phyloP scores from a whole-genome alignment of 257 asterid species.

The Agastache rugosa region DNA sequence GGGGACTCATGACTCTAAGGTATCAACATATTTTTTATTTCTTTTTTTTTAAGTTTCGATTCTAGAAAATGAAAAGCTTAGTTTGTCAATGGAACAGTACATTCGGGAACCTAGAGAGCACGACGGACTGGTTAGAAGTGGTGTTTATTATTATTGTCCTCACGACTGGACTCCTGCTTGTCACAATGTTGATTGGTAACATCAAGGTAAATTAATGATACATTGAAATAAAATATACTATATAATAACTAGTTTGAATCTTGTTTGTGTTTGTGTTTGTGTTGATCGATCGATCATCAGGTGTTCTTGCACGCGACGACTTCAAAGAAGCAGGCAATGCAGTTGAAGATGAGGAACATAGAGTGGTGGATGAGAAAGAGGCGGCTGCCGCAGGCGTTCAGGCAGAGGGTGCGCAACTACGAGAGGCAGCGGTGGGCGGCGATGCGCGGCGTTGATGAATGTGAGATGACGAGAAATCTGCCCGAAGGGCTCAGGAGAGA shows the following conservation, averaged over 20 bases:
- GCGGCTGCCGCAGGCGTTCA: constrained; percentile 59
- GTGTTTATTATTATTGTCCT: constrained; percentile 89
- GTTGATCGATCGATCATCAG: constrained; percentile 34
- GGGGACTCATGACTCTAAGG: constrained; percentile 99
- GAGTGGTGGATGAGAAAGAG: constrained; percentile 99
- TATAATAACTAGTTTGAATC: no score
- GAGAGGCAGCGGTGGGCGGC: constrained; percentile 98
- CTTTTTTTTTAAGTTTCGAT: no score
- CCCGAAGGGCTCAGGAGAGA: constrained; percentile 94
- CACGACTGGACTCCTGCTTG: constrained; percentile 84
- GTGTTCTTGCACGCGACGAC: constrained; percentile 97
- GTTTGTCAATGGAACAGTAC: constrained; percentile 58
- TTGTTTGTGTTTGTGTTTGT: no score
- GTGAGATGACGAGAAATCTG: constrained; percentile 84
- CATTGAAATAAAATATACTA: no score
- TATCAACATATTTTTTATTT: background rate
- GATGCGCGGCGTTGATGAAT: constrained; percentile 94
- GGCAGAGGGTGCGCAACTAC: constrained; percentile 84
- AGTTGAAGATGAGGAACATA: constrained; percentile 88
- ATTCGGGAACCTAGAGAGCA: constrained; percentile 94
- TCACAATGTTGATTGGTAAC: constrained; percentile 98
- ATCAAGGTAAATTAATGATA: constrained; percentile 65
- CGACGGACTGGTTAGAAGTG: constrained; percentile 94
- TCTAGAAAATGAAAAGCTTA: no score
- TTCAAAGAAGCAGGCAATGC: constrained; percentile 98